Evolutionary conservation across 495 filamentous ascomycete genomes (phyloP), one percentile per base, ranked within the genome.

Genomic region (Stereocaulon alpinum): DNA sequence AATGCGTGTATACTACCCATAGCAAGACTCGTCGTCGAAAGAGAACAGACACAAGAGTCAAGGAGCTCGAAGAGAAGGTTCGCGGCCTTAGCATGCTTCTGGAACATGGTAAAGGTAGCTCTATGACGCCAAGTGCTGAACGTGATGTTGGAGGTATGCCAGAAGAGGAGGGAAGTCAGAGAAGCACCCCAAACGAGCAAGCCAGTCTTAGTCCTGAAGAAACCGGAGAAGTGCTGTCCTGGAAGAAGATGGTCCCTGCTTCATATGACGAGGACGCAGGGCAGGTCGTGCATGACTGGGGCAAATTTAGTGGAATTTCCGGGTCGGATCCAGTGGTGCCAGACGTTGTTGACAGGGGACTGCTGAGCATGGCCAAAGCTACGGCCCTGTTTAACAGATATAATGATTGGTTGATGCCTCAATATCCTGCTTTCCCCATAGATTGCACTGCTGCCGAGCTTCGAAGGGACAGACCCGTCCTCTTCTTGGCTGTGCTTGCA

Each of bases 41-140:
- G 74, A 95, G 95, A 74, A 89, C 88, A 30, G 92, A 96, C 67
- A 90, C 82, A 56, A 82, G 91, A 29, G 91, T 97, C 5, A 86
- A 90, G 17, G 92, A 96, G 72, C 76, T 97, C 43, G 92, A 97
- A 72, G 88, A 86, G 73, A 95, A 93, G 75, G 91, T 97, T 56
- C 89, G 95, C 27, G 59, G 56, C 17, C 58, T 64, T 22, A 64
- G 62, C 40, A 54, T 64, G 34, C 47, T 64, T 37, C 45, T 64
- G 37, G 62, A 64, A 54, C 43, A 61, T 42, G 53, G 58, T 3
- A 48, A 45, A 24, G 40, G 44, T 14, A 42, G 58, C 20, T 58
- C 56, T 12, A 55, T 17, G n/a, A 51, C 14, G 12, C 18, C 53
- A 18, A 53, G 48, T 22, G 40, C 40, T 37, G 57, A 53, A 51